Evolutionary conservation across 2,329 filamentous ascomycete species (phyloP).

Genomic region (Aspergillus latus): DNA sequence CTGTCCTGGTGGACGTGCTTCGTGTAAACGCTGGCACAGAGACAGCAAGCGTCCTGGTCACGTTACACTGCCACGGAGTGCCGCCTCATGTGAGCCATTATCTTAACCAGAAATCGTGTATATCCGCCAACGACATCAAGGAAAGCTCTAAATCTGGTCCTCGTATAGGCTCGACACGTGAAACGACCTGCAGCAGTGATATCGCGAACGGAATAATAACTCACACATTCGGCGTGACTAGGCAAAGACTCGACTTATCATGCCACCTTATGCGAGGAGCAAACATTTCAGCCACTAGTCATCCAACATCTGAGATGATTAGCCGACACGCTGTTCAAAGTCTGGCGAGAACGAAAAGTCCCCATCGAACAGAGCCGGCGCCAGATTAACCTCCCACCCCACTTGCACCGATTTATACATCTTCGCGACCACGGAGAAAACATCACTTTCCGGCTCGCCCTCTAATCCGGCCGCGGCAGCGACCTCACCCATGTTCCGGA

Average conservation of each 20-base stretch:
- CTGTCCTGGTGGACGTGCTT: neutral
- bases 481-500: constrained; percentile 8
- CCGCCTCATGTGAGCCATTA: constrained; percentile 38
- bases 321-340: neutral
- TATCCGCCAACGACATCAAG: no score
- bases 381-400: constrained; percentile 10
- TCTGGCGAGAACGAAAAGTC: neutral
- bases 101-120: no score
- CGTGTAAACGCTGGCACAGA: constrained; percentile 16
- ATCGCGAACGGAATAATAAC: no score
- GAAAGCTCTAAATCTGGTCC: no score
- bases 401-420: constrained; percentile 9
- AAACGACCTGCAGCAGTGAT: no score
- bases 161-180: no score
- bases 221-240: no score
- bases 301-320: no score
- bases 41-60: constrained; percentile 42
- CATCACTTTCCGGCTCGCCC: constrained; percentile 6
- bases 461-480: constrained; percentile 1
- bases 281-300: no score
- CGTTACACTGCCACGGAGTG: constrained; percentile 49
- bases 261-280: no score
- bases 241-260: no score
- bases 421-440: constrained; percentile 9
- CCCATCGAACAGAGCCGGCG: neutral